Evolutionary conservation across 208 protist genomes (phyloP).

Genomic region (Trichomonas tenax): DNA sequence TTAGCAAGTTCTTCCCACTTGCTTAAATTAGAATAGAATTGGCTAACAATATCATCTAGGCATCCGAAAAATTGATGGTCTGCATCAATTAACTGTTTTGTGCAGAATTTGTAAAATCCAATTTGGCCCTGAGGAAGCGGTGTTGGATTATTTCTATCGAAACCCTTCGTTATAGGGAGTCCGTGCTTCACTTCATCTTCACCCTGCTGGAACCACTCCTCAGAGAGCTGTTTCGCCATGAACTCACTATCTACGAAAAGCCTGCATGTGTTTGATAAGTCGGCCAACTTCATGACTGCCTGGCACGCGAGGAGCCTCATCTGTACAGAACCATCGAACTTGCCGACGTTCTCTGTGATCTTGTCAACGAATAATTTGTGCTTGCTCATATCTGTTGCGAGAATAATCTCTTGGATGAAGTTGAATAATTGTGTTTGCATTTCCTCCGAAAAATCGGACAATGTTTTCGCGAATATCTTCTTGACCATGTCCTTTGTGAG

Average conservation of each 20-base stretch:
- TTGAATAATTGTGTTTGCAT: background rate
- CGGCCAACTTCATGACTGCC: background rate
- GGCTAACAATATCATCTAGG: background rate
- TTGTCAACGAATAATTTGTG: background rate
- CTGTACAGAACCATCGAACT: background rate
- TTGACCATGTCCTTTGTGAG: background rate
- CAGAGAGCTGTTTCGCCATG: background rate
- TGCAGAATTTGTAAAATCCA: background rate
- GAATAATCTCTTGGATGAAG: background rate
- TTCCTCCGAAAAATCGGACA: background rate
- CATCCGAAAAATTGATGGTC: background rate
- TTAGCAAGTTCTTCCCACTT: background rate
- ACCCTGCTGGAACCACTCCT: background rate
- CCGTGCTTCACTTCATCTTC: background rate
- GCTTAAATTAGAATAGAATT: background rate
- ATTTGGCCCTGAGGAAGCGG: background rate
- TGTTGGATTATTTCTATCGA: background rate
- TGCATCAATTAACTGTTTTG: background rate
- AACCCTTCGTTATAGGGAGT: background rate
- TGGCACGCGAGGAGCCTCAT: background rate
- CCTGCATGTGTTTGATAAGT: background rate
- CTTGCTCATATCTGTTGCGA: background rate
- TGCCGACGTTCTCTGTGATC: background rate
- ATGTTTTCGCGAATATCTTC: background rate
- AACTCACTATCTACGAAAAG: background rate